phyloP scores from a whole-genome alignment of 1,284 basidiomycete genomes.

The Rhodotorula sp. region DNA sequence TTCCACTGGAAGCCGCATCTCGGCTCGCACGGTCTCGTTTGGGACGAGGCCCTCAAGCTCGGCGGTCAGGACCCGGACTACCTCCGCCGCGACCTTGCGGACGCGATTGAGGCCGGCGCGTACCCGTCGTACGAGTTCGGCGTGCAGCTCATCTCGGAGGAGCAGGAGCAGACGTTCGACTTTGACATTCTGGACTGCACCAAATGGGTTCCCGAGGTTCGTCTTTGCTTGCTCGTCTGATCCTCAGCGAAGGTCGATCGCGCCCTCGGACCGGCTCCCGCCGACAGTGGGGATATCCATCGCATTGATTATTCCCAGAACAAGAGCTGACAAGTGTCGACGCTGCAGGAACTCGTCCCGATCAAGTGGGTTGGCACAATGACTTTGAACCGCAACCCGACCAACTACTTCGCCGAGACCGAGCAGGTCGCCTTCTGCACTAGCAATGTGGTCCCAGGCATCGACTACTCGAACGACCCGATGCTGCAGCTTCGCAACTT shows the following conservation, averaged over 20 bases:
- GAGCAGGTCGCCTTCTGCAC: constrained; percentile 76
- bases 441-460: constrained; percentile 67
- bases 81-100: constrained; percentile 30
- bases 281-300: too few species aligned
- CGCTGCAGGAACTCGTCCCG: constrained; percentile 60
- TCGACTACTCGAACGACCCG: constrained; percentile 75
- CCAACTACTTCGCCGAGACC: constrained; percentile 65
- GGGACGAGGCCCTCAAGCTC: constrained; percentile 83
- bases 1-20: constrained; percentile 77
- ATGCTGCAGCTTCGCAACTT: constrained; percentile 80
- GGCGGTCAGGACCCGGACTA: constrained; percentile 65
- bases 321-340: background rate
- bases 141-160: constrained; percentile 68
- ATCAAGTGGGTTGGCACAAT: constrained; percentile 72
- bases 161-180: constrained; percentile 65
- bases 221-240: background rate
- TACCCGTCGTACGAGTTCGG: constrained; percentile 72
- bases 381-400: constrained; percentile 59
- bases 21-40: constrained; percentile 70
- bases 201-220: constrained; percentile 57
- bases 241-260: background rate
- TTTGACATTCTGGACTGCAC: constrained; percentile 83
- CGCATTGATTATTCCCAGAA: too few species aligned
- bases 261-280: too few species aligned
- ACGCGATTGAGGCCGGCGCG: constrained; percentile 65